Percentiles rank a stretch among this genome's conserved stretches.
phyloP scores from a whole-genome alignment of 2,329 filamentous ascomycete genomes.

The Monilinia fructicola region DNA sequence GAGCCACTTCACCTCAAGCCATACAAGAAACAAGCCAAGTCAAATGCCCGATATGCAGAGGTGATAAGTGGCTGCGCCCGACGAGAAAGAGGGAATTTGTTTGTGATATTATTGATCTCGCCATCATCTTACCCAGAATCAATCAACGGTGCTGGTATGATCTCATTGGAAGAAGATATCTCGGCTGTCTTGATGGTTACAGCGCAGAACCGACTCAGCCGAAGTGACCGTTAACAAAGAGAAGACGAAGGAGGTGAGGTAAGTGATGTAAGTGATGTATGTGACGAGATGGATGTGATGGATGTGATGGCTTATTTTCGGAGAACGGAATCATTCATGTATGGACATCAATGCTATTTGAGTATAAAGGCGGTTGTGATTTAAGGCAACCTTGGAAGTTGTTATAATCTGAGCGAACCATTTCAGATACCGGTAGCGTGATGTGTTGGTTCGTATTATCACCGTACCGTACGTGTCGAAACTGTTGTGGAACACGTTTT shows the following conservation, averaged over 20 bases:
- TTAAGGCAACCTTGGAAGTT: constrained; percentile 17
- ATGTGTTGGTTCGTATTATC: constrained; percentile 23
- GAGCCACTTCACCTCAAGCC: constrained; percentile 3
- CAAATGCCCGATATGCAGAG: constrained; percentile 21
- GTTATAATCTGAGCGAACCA: constrained; percentile 25
- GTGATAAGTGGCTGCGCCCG: constrained; percentile 13
- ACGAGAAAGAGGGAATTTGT: constrained; percentile 11
- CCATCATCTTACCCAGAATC: constrained; percentile 9
- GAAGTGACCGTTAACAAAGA: constrained; percentile 8
- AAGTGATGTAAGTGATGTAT: neutral
- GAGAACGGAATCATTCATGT: neutral
- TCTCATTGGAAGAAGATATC: constrained; percentile 4
- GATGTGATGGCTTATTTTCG: constrained; percentile 5
- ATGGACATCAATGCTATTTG: constrained; percentile 21
- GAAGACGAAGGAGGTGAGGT: constrained; percentile 7
- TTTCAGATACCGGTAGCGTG: constrained; percentile 1
- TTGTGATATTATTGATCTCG: neutral
- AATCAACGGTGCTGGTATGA: neutral
- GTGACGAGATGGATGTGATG: no score
- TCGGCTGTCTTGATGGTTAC: constrained; percentile 14
- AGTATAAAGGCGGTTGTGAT: constrained; percentile 1
- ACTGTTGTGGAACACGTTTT: constrained; percentile 23
- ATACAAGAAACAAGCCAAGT: neutral
- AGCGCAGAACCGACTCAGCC: constrained; percentile 10
- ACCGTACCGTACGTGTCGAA: constrained; percentile 17